Base-by-base conservation (phyloP, 352 stramenopile species). In the Phytopythium sindhum region DNA sequence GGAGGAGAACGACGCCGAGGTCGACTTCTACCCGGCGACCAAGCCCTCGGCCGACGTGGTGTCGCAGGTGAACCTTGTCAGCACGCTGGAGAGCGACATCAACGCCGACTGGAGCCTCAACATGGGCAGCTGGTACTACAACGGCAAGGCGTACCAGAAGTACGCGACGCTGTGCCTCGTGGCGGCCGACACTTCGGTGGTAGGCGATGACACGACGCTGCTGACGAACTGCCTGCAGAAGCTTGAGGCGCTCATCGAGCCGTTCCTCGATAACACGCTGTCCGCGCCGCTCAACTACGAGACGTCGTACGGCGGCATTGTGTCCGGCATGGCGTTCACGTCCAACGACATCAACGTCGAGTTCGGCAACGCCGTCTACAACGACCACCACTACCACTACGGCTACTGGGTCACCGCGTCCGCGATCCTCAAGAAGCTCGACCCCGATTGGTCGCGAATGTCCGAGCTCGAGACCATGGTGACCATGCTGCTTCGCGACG, bases 301-400 rank as follows among this genome's bases (percentile, higher is more conserved):
- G 48, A 89, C 79, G 8, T 65, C 76, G 41, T 90, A 93, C 69
- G 59, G 72, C 21, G 85, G 85, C 11, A 64, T 93, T 28, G 61
- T 86, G 7, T 84, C 72, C 11, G 72, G 62, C 8, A 62, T 69
- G 14, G 74, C 76, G 28, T 86, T 93, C 61, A 75, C 67, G 11
- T 79, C 70, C n/a, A 74, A 74, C 5, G 66, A 80, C 23, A 47
- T 79, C 33, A 80, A 86, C 56, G 72, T 72, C n/a, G 81, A 93
- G 45, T 93, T 91, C 54, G 85, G 85, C 51, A 93, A 85, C 67
- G 74, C 69, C 15, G 79, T 91, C 19, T 93, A 93, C 73, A 93
- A 93, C 63, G 85, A 93, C 61, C 81, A 93, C 70, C 80, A 93
- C 62, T 93, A 91, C 59, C 85, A 93, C 66, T 93, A 80, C 62